Evolutionary conservation across 805 yeast genomes (phyloP).

Genomic region (Alloascoidea africana): DNA sequence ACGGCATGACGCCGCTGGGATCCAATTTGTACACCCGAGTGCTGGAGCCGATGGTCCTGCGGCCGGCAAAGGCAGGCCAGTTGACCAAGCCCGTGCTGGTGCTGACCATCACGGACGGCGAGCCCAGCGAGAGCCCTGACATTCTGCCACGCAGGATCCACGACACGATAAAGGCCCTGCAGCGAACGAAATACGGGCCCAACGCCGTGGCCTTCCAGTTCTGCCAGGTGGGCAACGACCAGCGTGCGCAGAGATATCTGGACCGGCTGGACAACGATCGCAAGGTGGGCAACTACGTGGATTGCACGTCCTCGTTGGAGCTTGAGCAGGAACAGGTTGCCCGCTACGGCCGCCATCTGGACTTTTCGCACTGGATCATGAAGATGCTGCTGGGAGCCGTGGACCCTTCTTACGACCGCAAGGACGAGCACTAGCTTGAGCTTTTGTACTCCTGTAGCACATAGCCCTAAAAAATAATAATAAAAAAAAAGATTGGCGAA

Average conservation of each 20-base stretch:
- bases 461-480: too few relatives aligned
- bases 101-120: constrained; percentile 17
- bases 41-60: constrained; percentile 14
- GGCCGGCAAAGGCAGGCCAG: constrained; percentile 10
- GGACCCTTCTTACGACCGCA: constrained; percentile 15
- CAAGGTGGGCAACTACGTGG: constrained; percentile 14
- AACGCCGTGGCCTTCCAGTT: constrained; percentile 17
- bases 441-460: too few relatives aligned
- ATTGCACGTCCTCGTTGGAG: constrained; percentile 15
- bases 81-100: constrained; percentile 15
- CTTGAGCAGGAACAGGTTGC: constrained; percentile 18
- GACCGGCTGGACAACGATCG: constrained; percentile 14
- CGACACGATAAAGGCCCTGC: constrained; percentile 11
- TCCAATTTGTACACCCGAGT: constrained; percentile 12
- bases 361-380: constrained; percentile 16
- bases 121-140: constrained; percentile 18
- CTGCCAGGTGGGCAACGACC: constrained; percentile 18
- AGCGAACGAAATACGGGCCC: constrained; percentile 12
- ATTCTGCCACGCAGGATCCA: too few relatives aligned
- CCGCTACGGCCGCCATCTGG: constrained; percentile 13
- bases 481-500: too few relatives aligned
- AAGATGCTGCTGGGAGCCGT: constrained; percentile 15
- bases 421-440: too few relatives aligned
- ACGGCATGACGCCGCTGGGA: constrained; percentile 16
- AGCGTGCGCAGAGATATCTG: constrained; percentile 15